Base-by-base conservation (phyloP, 2,329 filamentous ascomycete genomes). In the Phaeophleospora eucalypticola region DNA sequence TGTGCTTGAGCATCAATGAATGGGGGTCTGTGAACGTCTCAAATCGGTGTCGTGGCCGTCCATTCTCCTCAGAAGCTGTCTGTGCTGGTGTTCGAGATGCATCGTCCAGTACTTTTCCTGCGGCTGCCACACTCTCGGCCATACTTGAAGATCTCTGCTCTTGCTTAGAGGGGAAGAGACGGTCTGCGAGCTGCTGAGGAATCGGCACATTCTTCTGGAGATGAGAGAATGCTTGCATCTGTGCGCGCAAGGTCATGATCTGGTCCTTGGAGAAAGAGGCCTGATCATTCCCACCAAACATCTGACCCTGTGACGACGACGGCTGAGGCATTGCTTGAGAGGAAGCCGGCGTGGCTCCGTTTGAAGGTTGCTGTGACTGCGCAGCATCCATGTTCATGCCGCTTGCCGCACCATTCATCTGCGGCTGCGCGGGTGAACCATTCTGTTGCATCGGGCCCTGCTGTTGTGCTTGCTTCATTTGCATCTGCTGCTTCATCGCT, bases 191-290 rank as follows among this genome's bases (percentile, higher is more conserved):
- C 52, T 81, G 78, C 21, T 80, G 69, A 1, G 91, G 89, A 3
- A 97, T 81, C 0, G 89, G 85, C 12, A 86, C 77, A 58, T 95
- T 95, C 68, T 93, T 94, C 4, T 87, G 85, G 3, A 98, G 76
- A 56, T 89, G 78, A 69, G 94, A 94, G 71, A 96, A 97, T 0
- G 91, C 90, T 58, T 85, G 78, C 41, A 97, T 95, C 66, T 98
- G 93, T 56, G 87, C 84, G 50, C 88, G 79, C 8, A 98, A 73
- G 36, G 87, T 81, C 18, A 79, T 76, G 37, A 95, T 73, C 65
- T 98, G 93, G 46, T 93, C 86, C 18, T 80, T 78, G 10, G 83
- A 84, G 65, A 95, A 56, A 7, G 45, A 36, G 17, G 45, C 41
- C n/a, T 51, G 41, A n/a, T 61, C 57, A 15, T 33, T 43, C 9